These are phyloP conservation scores for Aspergillus olivimuriae DNA, from an alignment of 495 filamentous ascomycete species.

Conservation along the genomic window DNA sequence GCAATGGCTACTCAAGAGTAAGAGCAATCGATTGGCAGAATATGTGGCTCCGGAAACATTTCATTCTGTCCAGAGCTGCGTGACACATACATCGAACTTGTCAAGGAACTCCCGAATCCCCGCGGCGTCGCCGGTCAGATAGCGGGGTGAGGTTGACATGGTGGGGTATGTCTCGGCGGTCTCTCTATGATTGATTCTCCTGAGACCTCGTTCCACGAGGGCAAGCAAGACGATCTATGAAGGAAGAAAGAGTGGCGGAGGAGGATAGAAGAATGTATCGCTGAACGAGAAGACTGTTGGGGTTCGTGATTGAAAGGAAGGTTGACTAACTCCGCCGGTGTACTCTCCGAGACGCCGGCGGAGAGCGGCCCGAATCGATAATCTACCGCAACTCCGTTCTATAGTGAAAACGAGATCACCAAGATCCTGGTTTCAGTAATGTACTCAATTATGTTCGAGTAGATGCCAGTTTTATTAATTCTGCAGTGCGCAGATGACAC, in stretches of 20 bases:
- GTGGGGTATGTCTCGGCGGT: constrained; percentile 6
- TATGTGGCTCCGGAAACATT: background rate
- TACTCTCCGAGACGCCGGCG: background rate
- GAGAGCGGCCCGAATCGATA: constrained; percentile 3
- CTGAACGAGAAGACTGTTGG: background rate
- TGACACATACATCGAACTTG: constrained; percentile 77
- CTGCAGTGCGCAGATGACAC: background rate
- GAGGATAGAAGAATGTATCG: background rate
- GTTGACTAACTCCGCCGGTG: background rate
- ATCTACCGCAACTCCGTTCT: no score
- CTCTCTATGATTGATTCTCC: background rate
- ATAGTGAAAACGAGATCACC: no score
- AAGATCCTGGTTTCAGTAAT: no score
- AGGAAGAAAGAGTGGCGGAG: background rate
- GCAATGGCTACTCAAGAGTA: background rate
- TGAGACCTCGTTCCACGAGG: background rate
- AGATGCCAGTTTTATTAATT: no score
- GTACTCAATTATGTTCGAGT: no score
- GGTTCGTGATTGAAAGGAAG: background rate
- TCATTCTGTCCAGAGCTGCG: background rate
- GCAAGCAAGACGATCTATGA: background rate
- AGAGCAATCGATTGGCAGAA: no score
- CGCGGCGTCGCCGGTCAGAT: constrained; percentile 71
- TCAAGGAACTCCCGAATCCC: constrained; percentile 77
- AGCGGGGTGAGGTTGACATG: constrained; percentile 46